Base-by-base conservation (phyloP, 1,284 basidiomycete genomes). In the Macrocystidia cucumis region DNA sequence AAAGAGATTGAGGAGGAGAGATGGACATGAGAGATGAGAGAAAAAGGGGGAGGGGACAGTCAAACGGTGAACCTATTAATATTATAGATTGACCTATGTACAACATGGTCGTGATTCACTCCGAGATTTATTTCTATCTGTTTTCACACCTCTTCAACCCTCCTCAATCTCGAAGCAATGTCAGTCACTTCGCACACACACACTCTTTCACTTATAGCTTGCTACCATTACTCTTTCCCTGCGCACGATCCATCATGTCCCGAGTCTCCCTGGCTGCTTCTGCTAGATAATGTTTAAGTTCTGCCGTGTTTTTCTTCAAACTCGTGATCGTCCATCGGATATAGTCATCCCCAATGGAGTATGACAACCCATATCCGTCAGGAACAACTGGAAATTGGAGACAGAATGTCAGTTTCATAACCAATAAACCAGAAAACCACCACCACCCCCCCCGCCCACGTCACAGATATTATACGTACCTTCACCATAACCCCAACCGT, bases 401-500 rank as follows among this genome's bases (percentile, higher is more conserved):
- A 28, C 20, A 29, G 12, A 25, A 23, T 14, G 24, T 35, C 13
- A 38, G 14, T 14, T 22, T 9, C 18, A 25, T 22, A 21, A 26
- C 29, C 27, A 39, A 23, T 31, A 34, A 19, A 39, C n/a, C 41
- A 18, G 5, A 31, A 9, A 32, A 41, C 26, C n/a, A n/a, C n/a
- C n/a, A n/a, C n/a, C n/a, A n/a, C n/a, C n/a, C n/a, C n/a, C n/a
- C 12, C 23, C 23, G 23, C 8, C 8, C 23, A 8, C 23, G 12
- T 8, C 23, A 25, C 12, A 12, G 8, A 8, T 12, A 8, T 25
- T 25, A 12, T 25, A 18, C 29, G 29, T 40, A 88, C 85, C 90
- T 74, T 97, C 91, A 8, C 93, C 93, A 55, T 95, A 98, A 20
- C 95, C 95, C 93, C 95, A 97, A 23, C 91, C 91, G 48, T 93